phyloP scores from a whole-genome alignment of 2,329 filamentous ascomycete species.

The Orbilia quercus region DNA sequence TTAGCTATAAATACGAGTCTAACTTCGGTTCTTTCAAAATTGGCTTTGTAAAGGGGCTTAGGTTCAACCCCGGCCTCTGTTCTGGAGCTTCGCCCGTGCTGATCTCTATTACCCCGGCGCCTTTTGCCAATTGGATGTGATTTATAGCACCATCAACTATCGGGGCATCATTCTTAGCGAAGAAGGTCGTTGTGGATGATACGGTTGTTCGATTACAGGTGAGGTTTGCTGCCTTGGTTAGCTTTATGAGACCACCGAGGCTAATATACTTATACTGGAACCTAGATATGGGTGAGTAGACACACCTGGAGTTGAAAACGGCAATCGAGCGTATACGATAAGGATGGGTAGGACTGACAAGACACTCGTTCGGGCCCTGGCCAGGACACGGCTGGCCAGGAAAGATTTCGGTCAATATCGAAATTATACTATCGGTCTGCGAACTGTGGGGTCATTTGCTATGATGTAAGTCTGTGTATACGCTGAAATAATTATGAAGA shows the following conservation, averaged over 20 bases:
- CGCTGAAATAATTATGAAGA: not conserved
- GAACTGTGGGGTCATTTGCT: conserved; percentile 59
- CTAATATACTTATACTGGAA: not conserved
- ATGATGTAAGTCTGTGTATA: conserved; percentile 57
- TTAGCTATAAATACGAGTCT: conserved; percentile 27
- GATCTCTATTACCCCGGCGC: conserved; percentile 9
- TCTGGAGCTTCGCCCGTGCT: conserved; percentile 7
- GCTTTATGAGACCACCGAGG: not conserved
- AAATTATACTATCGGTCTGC: conserved; percentile 87
- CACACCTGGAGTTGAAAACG: no score
- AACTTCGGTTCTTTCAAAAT: conserved; percentile 5
- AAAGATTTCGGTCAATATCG: conserved; percentile 93
- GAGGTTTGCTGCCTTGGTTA: conserved; percentile 14
- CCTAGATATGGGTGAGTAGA: conserved; percentile 47
- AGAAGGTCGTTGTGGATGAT: conserved; percentile 61
- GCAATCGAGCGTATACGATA: not conserved
- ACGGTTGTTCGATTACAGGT: conserved; percentile 60
- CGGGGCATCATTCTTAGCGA: conserved; percentile 60
- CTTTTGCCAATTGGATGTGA: conserved; percentile 24
- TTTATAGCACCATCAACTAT: conserved; percentile 59
- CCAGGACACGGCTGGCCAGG: conserved; percentile 76
- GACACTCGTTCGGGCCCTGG: not conserved
- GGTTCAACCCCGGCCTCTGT: not conserved
- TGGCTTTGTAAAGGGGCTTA: not conserved
- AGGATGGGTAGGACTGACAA: not conserved